Percentiles rank a stretch among this genome's conserved stretches.
phyloP scores from a whole-genome alignment of 371 early-diverging fungal genomes.

The Syncephalastrum monosporum region DNA sequence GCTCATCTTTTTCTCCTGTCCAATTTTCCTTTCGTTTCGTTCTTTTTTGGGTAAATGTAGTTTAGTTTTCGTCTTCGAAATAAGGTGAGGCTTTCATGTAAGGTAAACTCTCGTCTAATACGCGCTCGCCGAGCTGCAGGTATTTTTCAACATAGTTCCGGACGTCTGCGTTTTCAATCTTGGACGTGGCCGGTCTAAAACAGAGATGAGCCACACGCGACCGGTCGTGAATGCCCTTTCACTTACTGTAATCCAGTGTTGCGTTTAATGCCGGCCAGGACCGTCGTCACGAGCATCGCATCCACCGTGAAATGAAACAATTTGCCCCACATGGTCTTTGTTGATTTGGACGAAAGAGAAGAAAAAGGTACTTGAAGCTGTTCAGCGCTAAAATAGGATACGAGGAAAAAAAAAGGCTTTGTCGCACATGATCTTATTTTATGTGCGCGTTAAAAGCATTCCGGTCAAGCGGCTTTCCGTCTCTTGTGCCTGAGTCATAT shows the following conservation, averaged over 20 bases:
- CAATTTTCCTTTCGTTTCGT: no score
- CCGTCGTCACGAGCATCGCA: conserved; percentile 70
- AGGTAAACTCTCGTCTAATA: conserved; percentile 56
- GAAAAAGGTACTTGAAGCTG: not conserved
- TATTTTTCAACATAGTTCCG: conserved; percentile 56
- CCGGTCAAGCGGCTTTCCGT: no score
- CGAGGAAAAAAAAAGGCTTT: no score
- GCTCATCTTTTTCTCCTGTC: no score
- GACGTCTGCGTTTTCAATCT: conserved; percentile 60
- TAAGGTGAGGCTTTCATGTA: conserved; percentile 57
- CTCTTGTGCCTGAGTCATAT: no score
- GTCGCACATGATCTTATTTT: no score
- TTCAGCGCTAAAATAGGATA: no score
- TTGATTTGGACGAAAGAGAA: not conserved
- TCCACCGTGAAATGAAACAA: conserved; percentile 70
- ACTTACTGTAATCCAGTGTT: conserved; percentile 67
- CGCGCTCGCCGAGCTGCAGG: conserved; percentile 68
- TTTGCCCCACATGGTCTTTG: conserved; percentile 50
- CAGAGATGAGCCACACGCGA: not conserved
- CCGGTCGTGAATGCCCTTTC: not conserved
- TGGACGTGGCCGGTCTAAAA: conserved; percentile 50
- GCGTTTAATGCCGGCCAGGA: conserved; percentile 75
- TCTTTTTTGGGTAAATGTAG: conserved; percentile 6
- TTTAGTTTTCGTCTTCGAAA: conserved; percentile 63
- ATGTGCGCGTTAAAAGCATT: no score